Base-by-base conservation (phyloP, 2,329 filamentous ascomycete species). In the Purpureocillium lavendulum region DNA sequence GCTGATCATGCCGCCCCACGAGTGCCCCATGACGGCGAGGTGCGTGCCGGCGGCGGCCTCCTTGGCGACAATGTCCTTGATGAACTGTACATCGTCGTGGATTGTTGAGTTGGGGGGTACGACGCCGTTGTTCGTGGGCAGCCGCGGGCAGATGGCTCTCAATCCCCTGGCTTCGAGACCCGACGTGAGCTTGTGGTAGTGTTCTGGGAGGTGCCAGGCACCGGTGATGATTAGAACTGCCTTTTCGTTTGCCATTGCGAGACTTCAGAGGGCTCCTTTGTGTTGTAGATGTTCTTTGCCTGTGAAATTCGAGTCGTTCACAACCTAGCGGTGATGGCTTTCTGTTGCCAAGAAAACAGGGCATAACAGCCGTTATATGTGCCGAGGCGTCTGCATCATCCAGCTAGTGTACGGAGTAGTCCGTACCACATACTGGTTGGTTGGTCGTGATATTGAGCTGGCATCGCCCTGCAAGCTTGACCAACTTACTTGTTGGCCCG, bases 61-160 rank as follows among this genome's bases (percentile, higher is more conserved):
- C 9, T 37, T 35, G 18, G 40, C 33, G 12, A 40, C 37, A 12
- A 42, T 35, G 17, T 24, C 16, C 33, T 39, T 42, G 36, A 42
- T 40, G 29, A 42, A 36, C 12, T 30, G 30, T 15, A 48, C 30
- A 15, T 49, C 47, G 39, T 48, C 47, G 12, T 28, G 24, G 11
- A 48, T 33, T 7, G 41, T 43, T 30, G 41, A 44, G 41, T 46
- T 46, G n/a, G 47, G 47, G 3, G 47, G 47, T n/a, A 40, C 16
- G 12, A 29, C 38, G 24, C 43, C 42, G 37, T 46, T 46, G 34
- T 45, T 46, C 5, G 45, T 48, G 9, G 47, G 47, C 21, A 48
- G 40, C n/a, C 33, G 29, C 21, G 39, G 37, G 38, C 43, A 46
- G 26, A 49, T 44, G 7, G 36, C 37, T 18, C 47, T 33, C 13